phyloP scores from a whole-genome alignment of 805 yeast species.

The Hanseniaspora mollemarum region DNA sequence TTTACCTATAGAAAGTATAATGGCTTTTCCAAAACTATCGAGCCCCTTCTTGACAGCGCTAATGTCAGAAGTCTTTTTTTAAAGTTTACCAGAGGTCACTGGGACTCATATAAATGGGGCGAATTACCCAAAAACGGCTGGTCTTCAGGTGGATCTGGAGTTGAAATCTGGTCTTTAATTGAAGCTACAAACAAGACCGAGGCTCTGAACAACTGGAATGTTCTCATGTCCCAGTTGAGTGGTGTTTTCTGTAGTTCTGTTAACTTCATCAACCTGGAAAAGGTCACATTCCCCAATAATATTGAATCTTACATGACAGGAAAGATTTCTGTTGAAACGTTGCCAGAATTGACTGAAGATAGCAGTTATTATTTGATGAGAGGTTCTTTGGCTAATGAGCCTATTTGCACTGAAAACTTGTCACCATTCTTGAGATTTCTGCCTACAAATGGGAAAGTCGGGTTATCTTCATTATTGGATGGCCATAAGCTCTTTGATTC shows the following conservation, averaged over 20 bases:
- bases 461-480: conserved; percentile 70
- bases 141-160: conserved; percentile 84
- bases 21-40: conserved; percentile 69
- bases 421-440: conserved; percentile 84
- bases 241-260: conserved; percentile 93
- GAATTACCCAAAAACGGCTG: conserved; percentile 59
- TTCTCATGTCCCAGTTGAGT: conserved; percentile 61
- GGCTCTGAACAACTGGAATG: conserved; percentile 58
- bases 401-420: conserved; percentile 90
- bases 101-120: conserved; percentile 88
- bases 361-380: conserved; percentile 48
- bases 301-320: conserved; percentile 27
- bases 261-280: conserved; percentile 70
- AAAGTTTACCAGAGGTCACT: conserved; percentile 87
- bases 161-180: conserved; percentile 80
- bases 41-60: conserved; percentile 59
- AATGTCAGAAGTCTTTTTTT: conserved; percentile 66
- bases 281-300: conserved; percentile 56
- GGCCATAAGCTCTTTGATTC: conserved; percentile 88
- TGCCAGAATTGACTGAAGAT: conserved; percentile 21
- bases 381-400: conserved; percentile 88
- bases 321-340: conserved; percentile 16
- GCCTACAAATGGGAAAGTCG: conserved; percentile 87
- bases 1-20: conserved; percentile 40
- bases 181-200: conserved; percentile 46